phyloP scores from a whole-genome alignment of 2,329 filamentous ascomycete genomes.

The Drechslera avenae region DNA sequence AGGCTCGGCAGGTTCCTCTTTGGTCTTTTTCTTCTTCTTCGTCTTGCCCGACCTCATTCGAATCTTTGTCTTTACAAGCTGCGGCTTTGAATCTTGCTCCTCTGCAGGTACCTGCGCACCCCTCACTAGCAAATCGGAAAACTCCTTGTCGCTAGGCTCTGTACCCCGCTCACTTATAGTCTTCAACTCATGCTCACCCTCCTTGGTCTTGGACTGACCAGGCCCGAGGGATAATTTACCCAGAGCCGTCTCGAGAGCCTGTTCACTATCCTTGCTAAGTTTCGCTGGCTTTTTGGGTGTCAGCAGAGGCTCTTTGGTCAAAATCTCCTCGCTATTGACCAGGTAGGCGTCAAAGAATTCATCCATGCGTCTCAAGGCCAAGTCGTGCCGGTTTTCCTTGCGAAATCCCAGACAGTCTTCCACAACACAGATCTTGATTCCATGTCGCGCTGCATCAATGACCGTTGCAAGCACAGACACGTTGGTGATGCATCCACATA shows the following conservation, averaged over 20 bases:
- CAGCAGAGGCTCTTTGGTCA: conserved; percentile 44
- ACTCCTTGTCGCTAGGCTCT: conserved; percentile 37
- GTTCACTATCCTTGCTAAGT: conserved; percentile 13
- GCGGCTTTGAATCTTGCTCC: conserved; percentile 20
- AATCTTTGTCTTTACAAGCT: conserved; percentile 45
- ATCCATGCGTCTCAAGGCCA: conserved; percentile 72
- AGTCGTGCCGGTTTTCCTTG: conserved; percentile 68
- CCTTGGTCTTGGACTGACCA: conserved; percentile 4
- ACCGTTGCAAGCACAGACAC: conserved; percentile 90
- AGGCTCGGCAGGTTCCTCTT: conserved; percentile 21
- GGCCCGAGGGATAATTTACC: conserved; percentile 29
- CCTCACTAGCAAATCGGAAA: conserved; percentile 32
- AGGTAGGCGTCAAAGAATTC: conserved; percentile 76
- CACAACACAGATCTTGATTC: conserved; percentile 82
- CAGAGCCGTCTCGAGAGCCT: conserved; percentile 31
- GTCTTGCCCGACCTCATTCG: conserved; percentile 42
- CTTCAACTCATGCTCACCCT: conserved; percentile 19
- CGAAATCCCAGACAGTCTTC: conserved; percentile 89
- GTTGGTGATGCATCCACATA: conserved; percentile 86
- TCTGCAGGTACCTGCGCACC: conserved; percentile 27
- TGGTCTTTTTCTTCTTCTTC: conserved; percentile 28
- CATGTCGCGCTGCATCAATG: conserved; percentile 85
- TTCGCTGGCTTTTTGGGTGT: conserved; percentile 11
- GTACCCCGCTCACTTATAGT: background rate
- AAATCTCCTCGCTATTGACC: conserved; percentile 64